Evolutionary conservation across 331 rosid genomes (phyloP).

Genomic region (Stylosanthes scabra): DNA sequence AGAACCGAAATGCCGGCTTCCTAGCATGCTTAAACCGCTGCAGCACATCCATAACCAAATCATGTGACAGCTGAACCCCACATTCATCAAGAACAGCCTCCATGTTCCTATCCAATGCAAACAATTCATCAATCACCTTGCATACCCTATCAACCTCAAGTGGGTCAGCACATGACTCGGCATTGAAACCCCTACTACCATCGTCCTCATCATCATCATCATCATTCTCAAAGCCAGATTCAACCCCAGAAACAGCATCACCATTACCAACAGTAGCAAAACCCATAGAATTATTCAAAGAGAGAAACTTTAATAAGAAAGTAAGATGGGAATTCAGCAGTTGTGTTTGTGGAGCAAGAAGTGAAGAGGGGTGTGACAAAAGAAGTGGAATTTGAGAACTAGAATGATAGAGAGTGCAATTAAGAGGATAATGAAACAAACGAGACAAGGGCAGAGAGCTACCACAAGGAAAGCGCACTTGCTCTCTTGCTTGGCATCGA

Average conservation of each 20-base stretch:
- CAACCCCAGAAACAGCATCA: slow-evolving; percentile 48
- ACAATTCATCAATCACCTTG: slow-evolving; percentile 90
- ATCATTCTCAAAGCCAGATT: slow-evolving; percentile 25
- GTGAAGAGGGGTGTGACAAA: slow-evolving; percentile 85
- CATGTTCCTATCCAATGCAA: slow-evolving; percentile 89
- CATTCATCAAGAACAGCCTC: slow-evolving; percentile 81
- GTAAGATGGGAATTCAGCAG: slow-evolving; percentile 47
- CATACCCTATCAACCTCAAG: slow-evolving; percentile 74
- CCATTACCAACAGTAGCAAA: slow-evolving; percentile 43
- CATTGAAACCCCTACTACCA: slow-evolving; percentile 26
- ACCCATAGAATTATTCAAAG: slow-evolving; percentile 10
- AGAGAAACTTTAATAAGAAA: slow-evolving; percentile 28
- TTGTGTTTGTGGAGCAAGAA: slow-evolving; percentile 62
- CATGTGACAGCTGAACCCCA: slow-evolving; percentile 64
- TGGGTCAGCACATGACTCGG: slow-evolving; percentile 50
- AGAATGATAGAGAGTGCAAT: slow-evolving; percentile 62
- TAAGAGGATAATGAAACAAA: slow-evolving; percentile 70
- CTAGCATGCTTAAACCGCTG: slow-evolving; percentile 78
- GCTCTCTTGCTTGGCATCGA: slow-evolving; percentile 55
- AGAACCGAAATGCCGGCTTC: slow-evolving; percentile 89
- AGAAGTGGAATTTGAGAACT: slow-evolving; percentile 72
- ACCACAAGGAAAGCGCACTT: slow-evolving; percentile 67
- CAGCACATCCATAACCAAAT: slow-evolving; percentile 80
- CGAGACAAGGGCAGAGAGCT: slow-evolving; percentile 85
- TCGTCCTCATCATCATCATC: slow-evolving; percentile 25